Base-by-base conservation (phyloP, 805 yeast species). In the Maudiozyma turicensis region DNA sequence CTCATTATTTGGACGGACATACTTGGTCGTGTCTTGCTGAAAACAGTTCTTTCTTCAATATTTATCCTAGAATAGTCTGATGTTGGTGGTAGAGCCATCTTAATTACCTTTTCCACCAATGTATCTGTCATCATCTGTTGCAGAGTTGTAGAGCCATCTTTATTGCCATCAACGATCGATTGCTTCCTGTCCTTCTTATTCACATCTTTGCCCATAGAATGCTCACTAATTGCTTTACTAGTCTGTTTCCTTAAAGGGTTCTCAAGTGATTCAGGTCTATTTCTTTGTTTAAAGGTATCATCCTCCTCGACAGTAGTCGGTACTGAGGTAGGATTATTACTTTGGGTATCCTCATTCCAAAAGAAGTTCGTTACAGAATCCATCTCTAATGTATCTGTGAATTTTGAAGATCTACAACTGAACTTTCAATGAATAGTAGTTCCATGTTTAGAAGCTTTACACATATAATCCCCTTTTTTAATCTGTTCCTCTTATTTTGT, bases 1-100 rank as follows among this genome's bases (percentile, higher is more conserved):
- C 87, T 78, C 84, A 86, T 82, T 3, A 75, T 56, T 40, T 77
- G 86, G 40, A 86, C 78, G 20, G 87, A 81, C 26, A 88, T 64
- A 20, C 78, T 78, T 0, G 95, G 95, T 46, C 95, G 65, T 9
- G 71, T 63, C 51, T 77, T 76, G 50, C 84, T 87, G 50, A 75
- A 74, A 43, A 72, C 76, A n/a, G 80, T 69, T 47, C 95, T 67
- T 13, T 72, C 73, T 44, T 75, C 71, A 26, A 82, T 64, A 4
- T 72, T 68, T 15, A 72, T 72, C 7, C 58, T 59, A 26, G 72
- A 72, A 20, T 72, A 65, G 15, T 76, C 75, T 3, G 78, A 71
- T 0, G 78, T 68, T 0, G 85, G 74, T 0, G 95, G 93, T 29
- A 86, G 69, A 1, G 89, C 84, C 81, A 86, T 78, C 26, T 80